Evolutionary conservation across 495 filamentous ascomycete species (phyloP).

Genomic region (Penicillium canescens): DNA sequence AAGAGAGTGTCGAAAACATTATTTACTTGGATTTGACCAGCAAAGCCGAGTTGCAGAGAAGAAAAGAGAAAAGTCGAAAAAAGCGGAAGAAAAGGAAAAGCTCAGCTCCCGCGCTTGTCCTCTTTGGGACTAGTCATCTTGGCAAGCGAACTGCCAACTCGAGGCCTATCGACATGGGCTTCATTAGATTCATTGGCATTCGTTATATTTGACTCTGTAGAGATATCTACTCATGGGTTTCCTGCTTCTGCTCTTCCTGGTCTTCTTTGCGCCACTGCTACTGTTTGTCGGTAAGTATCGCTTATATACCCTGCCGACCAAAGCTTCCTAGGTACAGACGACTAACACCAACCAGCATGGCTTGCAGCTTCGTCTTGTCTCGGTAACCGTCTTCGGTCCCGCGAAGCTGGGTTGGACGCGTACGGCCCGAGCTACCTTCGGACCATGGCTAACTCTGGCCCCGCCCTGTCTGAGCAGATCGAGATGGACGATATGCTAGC

Average conservation of each 20-base stretch:
- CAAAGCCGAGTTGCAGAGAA: constrained; percentile 30
- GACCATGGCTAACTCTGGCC: constrained; percentile 51
- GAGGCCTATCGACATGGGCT: background rate
- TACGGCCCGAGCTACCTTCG: constrained; percentile 58
- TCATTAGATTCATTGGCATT: background rate
- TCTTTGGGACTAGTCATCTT: constrained; percentile 21
- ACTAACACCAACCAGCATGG: constrained; percentile 45
- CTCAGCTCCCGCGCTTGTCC: constrained; percentile 27
- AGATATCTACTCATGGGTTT: constrained; percentile 41
- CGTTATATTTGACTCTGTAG: background rate
- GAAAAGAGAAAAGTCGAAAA: constrained; percentile 15
- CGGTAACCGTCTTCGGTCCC: constrained; percentile 52
- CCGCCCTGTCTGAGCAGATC: constrained; percentile 63
- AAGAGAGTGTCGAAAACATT: constrained; percentile 7
- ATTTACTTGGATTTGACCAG: constrained; percentile 31
- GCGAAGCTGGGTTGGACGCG: constrained; percentile 38
- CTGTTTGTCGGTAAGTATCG: constrained; percentile 46
- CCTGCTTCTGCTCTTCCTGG: constrained; percentile 47
- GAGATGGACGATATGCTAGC: constrained; percentile 62
- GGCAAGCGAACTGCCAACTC: constrained; percentile 4
- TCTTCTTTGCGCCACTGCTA: constrained; percentile 49
- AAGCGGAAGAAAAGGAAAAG: constrained; percentile 23
- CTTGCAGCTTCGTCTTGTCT: constrained; percentile 61
- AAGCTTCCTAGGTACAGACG: background rate
- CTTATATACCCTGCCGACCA: background rate